Base-by-base conservation (phyloP, 2,329 filamentous ascomycete genomes). In the Xylariaceae sp. region DNA sequence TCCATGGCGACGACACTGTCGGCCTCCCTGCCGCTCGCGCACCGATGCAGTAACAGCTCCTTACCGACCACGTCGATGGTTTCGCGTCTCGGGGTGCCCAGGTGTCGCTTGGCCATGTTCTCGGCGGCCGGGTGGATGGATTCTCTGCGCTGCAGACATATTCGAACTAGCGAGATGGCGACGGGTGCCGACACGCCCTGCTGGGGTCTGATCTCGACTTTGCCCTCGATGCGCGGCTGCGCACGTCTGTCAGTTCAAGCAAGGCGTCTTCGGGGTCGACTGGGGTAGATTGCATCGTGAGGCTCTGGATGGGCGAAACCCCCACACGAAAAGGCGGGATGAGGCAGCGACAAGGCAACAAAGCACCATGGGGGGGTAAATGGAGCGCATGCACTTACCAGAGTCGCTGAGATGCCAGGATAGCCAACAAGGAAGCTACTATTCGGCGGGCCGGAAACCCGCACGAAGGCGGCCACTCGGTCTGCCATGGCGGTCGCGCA, bases 371-470 rank as follows among this genome's bases (percentile, higher is more conserved):
- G 11, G 21, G 12, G 33, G 19, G 12, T 24, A n/a, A 29, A 22
- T 18, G 15, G 36, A 32, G 29, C 35, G 33, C 42, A 44, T 38
- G 39, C 38, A 77, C 86, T 65, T 74, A 95, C 89, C 76, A 95
- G 64, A 23, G 92, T 98, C 53, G 92, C 92, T 36, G 90, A 95
- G 61, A 98, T 96, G 50, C 92, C 92, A 36, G 92, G 92, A 62
- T 96, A 98, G 51, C 92, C 92, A 50, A 96, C 87, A 45, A 96
- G 73, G 58, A 94, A 95, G 65, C 85, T 92, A 65, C 87, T 92
- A 66, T 98, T 98, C 51, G 92, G 89, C 58, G 89, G 89, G 58
- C 92, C 92, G 49, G 88, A 94, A 65, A 98, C 88, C 73, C 92
- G 83, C 68, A 98, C 92, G 63, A 85, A 85, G 59, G 84, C 83